Evolutionary conservation across 495 filamentous ascomycete species (phyloP).

Genomic region (Aspergillus egyptiacus): DNA sequence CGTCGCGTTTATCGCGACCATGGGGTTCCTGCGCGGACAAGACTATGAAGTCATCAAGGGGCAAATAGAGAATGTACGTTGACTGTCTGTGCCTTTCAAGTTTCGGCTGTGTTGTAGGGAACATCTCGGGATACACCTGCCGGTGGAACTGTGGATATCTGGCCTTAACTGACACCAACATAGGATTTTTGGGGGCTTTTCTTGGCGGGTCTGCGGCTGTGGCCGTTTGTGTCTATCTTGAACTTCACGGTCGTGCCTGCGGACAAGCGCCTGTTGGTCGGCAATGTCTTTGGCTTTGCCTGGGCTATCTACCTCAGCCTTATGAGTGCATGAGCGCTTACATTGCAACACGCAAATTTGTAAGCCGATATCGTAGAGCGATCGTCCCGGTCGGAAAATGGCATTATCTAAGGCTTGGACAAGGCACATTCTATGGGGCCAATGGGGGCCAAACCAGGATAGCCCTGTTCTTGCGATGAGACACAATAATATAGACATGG

Average conservation of each 20-base stretch:
- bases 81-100: too few relatives aligned
- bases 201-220: slow-evolving; percentile 67
- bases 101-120: too few relatives aligned
- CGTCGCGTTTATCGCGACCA: slow-evolving; percentile 55
- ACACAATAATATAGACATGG: too few relatives aligned
- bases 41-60: slow-evolving; percentile 19
- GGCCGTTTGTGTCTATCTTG: slow-evolving; percentile 70
- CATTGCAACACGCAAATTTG: too few relatives aligned
- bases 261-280: slow-evolving; percentile 61
- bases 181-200: slow-evolving; percentile 64
- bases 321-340: slow-evolving; percentile 30
- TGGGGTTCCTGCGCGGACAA: slow-evolving; percentile 41
- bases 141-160: too few relatives aligned
- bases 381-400: neutral
- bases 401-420: too few relatives aligned
- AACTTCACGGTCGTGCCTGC: slow-evolving; percentile 71
- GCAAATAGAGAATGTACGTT: slow-evolving; percentile 32
- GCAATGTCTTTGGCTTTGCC: slow-evolving; percentile 63
- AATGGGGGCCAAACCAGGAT: too few relatives aligned
- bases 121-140: too few relatives aligned
- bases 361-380: neutral
- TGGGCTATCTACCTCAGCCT: slow-evolving; percentile 83
- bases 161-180: neutral
- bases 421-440: too few relatives aligned
- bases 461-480: too few relatives aligned